Conservation (phyloP, 2,329 filamentous ascomycete species). For the Cladosporium oxysporum region DNA sequence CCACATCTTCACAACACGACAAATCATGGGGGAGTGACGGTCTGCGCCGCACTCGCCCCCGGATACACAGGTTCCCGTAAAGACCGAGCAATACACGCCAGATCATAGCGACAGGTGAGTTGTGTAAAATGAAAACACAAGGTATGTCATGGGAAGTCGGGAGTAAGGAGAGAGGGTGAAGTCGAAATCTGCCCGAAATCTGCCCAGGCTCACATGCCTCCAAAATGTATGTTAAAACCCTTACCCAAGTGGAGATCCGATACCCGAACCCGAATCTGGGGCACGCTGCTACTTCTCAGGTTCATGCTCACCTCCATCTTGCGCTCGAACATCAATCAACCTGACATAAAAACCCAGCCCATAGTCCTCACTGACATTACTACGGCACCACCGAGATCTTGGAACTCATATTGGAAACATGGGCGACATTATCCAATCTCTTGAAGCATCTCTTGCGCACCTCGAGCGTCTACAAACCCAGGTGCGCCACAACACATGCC, state of each 20-base stretch:
- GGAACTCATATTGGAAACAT: not conserved
- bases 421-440: constrained; percentile 27
- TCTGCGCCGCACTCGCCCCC: too few species aligned
- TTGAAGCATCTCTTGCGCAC: constrained; percentile 46
- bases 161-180: too few species aligned
- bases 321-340: not conserved
- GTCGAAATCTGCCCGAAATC: too few species aligned
- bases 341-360: not conserved
- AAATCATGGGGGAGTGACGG: not conserved
- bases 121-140: not conserved
- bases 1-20: not conserved
- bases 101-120: not conserved
- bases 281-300: not conserved
- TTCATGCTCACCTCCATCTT: not conserved
- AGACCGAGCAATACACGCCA: not conserved
- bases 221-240: too few species aligned
- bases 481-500: constrained; percentile 30
- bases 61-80: not conserved
- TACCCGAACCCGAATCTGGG: not conserved
- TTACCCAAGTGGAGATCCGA: too few species aligned
- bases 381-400: not conserved
- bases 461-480: constrained; percentile 48
- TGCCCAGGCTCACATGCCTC: too few species aligned
- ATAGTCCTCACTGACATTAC: not conserved
- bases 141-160: too few species aligned